Evolutionary conservation across 345 rosid genomes (phyloP).

Genomic region (Raphanus raphanistrum): DNA sequence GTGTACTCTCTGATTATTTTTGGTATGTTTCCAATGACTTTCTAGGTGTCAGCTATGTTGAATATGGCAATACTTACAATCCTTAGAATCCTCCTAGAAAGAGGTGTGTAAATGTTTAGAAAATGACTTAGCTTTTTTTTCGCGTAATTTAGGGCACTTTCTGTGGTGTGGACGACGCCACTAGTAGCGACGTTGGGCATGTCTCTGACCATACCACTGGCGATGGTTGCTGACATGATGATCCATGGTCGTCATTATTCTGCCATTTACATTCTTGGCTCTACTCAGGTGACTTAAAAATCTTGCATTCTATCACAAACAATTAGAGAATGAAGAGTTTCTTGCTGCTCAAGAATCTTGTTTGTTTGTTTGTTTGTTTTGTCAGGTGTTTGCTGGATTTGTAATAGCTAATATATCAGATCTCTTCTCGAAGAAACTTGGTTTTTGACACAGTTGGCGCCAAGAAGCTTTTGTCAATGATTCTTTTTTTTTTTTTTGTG

Average conservation of each 20-base stretch:
- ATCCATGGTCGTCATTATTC: conserved; percentile 74
- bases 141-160: conserved; percentile 56
- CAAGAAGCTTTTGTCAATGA: conserved; percentile 9
- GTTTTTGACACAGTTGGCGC: conserved; percentile 54
- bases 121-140: not conserved
- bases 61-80: not conserved
- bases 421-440: conserved; percentile 75
- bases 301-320: not conserved
- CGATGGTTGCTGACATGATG: conserved; percentile 86
- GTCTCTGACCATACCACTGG: conserved; percentile 83
- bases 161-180: conserved; percentile 91
- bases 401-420: conserved; percentile 81
- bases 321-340: not conserved
- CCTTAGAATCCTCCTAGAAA: not conserved
- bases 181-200: conserved; percentile 73
- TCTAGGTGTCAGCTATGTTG: not conserved
- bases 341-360: conserved; percentile 1
- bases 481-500: conserved; percentile 14
- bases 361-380: not conserved
- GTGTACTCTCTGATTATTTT: conserved; percentile 95
- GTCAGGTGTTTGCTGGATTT: conserved; percentile 94
- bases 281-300: conserved; percentile 56
- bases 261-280: conserved; percentile 64
- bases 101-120: conserved; percentile 9
- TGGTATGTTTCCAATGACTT: conserved; percentile 48